A percentile compares a stretch with the other conserved stretches of the same genome.
Conservation (phyloP, 352 stramenopile genomes). For the Globisporangium middletonii region DNA sequence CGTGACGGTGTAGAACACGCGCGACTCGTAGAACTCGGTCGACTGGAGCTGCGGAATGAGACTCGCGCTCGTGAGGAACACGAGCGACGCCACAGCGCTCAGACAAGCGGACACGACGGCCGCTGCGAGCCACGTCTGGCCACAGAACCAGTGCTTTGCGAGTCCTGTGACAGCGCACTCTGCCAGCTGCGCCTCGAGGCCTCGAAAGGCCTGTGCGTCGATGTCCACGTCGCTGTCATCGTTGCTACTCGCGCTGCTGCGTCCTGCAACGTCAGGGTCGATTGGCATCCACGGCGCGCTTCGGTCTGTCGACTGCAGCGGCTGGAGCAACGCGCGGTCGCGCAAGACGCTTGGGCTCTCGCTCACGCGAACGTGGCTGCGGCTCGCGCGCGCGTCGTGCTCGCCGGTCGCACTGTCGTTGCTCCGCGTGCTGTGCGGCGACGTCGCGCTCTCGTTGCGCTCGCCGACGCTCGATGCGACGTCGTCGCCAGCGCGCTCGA, state of each 20-base stretch:
- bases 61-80: slow-evolving; percentile 32
- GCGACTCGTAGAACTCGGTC: slow-evolving; percentile 49
- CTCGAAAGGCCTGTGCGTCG: too few relatives aligned
- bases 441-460: slow-evolving; percentile 19
- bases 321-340: slow-evolving; percentile 1
- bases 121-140: slow-evolving; percentile 47
- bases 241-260: neutral
- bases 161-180: slow-evolving; percentile 27
- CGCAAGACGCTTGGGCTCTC: slow-evolving; percentile 1
- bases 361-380: neutral
- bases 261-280: neutral
- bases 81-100: slow-evolving; percentile 21
- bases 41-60: slow-evolving; percentile 37
- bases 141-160: slow-evolving; percentile 28
- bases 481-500: slow-evolving; percentile 13
- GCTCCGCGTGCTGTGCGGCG: slow-evolving; percentile 23
- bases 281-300: neutral
- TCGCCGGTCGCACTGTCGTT: slow-evolving; percentile 11
- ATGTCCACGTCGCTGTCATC: slow-evolving; percentile 10
- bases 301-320: neutral
- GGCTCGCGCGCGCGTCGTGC: slow-evolving; percentile 1
- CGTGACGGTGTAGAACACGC: slow-evolving; percentile 50
- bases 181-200: slow-evolving; percentile 13
- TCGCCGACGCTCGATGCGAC: neutral
- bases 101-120: slow-evolving; percentile 25